Conservation (phyloP, 805 yeast genomes). For the Metschnikowia corniflorae region DNA sequence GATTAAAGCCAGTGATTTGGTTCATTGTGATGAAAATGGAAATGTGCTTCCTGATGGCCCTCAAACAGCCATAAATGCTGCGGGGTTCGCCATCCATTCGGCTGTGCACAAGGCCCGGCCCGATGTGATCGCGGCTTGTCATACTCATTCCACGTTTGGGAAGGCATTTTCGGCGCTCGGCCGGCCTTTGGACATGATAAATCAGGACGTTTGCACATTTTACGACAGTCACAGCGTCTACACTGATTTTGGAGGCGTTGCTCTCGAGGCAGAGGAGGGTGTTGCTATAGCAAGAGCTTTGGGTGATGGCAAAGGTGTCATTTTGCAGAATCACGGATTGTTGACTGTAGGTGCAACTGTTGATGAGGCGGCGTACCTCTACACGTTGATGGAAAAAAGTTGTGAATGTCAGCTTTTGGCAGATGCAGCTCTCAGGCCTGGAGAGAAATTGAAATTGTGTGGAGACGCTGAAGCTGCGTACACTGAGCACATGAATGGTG, state of each 20-base stretch:
- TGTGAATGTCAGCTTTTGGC: slow-evolving; percentile 66
- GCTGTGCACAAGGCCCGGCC: slow-evolving; percentile 66
- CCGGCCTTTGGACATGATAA: slow-evolving; percentile 68
- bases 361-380: slow-evolving; percentile 71
- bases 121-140: slow-evolving; percentile 69
- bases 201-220: slow-evolving; percentile 71
- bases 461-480: slow-evolving; percentile 64
- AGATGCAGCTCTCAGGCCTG: slow-evolving; percentile 48
- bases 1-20: slow-evolving; percentile 37
- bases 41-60: slow-evolving; percentile 58
- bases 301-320: slow-evolving; percentile 55
- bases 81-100: slow-evolving; percentile 70
- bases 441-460: slow-evolving; percentile 40
- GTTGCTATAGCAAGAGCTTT: slow-evolving; percentile 55
- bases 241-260: slow-evolving; percentile 74
- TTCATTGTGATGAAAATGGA: slow-evolving; percentile 56
- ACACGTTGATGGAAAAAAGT: slow-evolving; percentile 57
- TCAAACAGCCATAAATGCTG: slow-evolving; percentile 54
- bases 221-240: slow-evolving; percentile 67
- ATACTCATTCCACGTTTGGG: slow-evolving; percentile 63
- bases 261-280: slow-evolving; percentile 64
- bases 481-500: slow-evolving; percentile 57
- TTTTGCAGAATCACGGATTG: slow-evolving; percentile 71
- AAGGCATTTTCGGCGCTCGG: slow-evolving; percentile 66
- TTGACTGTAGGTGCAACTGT: slow-evolving; percentile 67